These are phyloP conservation scores for Phytophthora niederhauseri DNA, from an alignment of 352 stramenopile species.

Conservation along the genomic window DNA sequence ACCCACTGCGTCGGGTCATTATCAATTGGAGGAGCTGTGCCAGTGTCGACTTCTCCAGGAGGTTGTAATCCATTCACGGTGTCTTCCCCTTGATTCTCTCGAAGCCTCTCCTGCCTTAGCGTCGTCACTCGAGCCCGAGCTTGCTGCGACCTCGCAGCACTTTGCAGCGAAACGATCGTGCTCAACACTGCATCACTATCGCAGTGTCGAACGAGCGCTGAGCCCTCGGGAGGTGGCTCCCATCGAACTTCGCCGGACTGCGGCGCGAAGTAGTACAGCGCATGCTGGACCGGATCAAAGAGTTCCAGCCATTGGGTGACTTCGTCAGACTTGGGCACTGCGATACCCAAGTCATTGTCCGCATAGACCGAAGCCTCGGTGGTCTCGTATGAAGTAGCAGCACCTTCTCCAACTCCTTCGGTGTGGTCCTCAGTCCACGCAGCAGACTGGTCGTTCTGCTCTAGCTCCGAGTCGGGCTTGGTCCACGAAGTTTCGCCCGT, in stretches of 20 bases:
- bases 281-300: slow-evolving; percentile 51
- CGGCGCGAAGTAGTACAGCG: slow-evolving; percentile 55
- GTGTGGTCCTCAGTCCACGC: neutral
- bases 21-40: neutral
- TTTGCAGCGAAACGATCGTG: slow-evolving; percentile 54
- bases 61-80: neutral
- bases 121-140: slow-evolving; percentile 45
- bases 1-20: slow-evolving; percentile 40
- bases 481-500: slow-evolving; percentile 57
- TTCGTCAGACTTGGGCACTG: slow-evolving; percentile 1
- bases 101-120: slow-evolving; percentile 31
- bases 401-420: neutral
- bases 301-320: slow-evolving; percentile 55
- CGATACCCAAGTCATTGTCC: slow-evolving; percentile 10
- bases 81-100: slow-evolving; percentile 6
- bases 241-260: slow-evolving; percentile 53
- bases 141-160: slow-evolving; percentile 53
- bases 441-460: slow-evolving; percentile 5
- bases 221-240: slow-evolving; percentile 33
- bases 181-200: slow-evolving; percentile 49
- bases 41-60: neutral
- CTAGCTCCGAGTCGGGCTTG: slow-evolving; percentile 25
- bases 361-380: slow-evolving; percentile 31
- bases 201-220: slow-evolving; percentile 36
- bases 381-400: slow-evolving; percentile 29